Percentiles rank a stretch among this genome's conserved stretches.
These are phyloP conservation scores for Tritrichomonas musculus DNA, from an alignment of 208 protist species.

Conservation along the genomic window DNA sequence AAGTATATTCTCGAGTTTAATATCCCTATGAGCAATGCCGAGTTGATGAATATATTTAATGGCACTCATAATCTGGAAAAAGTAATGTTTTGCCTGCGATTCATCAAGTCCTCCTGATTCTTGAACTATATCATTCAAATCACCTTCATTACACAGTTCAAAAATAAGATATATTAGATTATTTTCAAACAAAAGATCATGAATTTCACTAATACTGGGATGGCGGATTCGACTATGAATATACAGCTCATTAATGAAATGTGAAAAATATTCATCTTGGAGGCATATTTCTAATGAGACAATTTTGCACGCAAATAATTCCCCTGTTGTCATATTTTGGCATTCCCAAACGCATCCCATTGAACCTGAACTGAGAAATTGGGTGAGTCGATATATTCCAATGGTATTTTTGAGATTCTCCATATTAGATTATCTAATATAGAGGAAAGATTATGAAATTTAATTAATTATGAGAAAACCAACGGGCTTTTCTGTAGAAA, in stretches of 20 bases:
- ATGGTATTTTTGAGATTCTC: too few relatives aligned
- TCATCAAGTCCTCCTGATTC: neutral
- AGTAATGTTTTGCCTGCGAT: neutral
- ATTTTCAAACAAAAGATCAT: neutral
- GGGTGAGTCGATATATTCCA: neutral
- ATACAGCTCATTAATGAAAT: neutral
- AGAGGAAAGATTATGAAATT: too few relatives aligned
- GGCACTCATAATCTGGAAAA: too few relatives aligned
- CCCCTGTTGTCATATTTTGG: neutral
- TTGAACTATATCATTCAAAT: slow-evolving; percentile 3
- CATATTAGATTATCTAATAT: too few relatives aligned
- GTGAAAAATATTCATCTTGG: neutral
- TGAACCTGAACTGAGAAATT: neutral
- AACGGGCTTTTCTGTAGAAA: too few relatives aligned
- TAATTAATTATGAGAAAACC: too few relatives aligned
- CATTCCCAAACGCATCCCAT: slow-evolving; percentile 2
- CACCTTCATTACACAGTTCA: neutral
- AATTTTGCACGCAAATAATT: neutral
- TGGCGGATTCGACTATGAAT: slow-evolving; percentile 6
- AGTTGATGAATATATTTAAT: too few relatives aligned
- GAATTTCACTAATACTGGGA: neutral
- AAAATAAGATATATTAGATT: neutral
- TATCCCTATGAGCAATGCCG: too few relatives aligned
- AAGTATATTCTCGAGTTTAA: too few relatives aligned
- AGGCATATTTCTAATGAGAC: neutral